phyloP scores from a whole-genome alignment of 2,329 filamentous ascomycete genomes.

The Ascochyta pisi region DNA sequence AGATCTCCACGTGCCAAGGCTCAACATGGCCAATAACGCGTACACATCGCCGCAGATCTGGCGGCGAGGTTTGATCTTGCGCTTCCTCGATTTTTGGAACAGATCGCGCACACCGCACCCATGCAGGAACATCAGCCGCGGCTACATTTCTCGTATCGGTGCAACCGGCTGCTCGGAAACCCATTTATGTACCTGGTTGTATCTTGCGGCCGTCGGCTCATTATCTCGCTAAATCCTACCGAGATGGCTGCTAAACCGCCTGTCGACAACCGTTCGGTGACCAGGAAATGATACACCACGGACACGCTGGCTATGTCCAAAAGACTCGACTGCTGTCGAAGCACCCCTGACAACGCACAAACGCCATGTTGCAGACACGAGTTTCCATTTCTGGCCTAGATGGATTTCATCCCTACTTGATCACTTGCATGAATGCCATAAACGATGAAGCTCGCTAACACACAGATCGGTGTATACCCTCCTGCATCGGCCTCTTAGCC shows the following conservation, averaged over 20 bases:
- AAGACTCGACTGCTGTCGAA: not conserved
- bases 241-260: no score
- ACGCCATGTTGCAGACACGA: not conserved
- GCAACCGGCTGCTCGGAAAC: not conserved
- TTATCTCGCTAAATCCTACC: not conserved
- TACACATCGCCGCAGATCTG: slow-evolving; percentile 22
- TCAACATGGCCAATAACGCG: slow-evolving; percentile 19
- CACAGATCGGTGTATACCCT: slow-evolving; percentile 58
- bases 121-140: slow-evolving; percentile 18
- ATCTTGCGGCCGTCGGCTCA: slow-evolving; percentile 4
- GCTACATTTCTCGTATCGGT: slow-evolving; percentile 8
- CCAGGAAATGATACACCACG: no score
- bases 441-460: slow-evolving; percentile 43
- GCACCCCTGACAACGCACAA: not conserved
- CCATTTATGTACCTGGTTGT: not conserved
- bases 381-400: not conserved
- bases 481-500: slow-evolving; percentile 53
- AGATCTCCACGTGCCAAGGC: slow-evolving; percentile 23
- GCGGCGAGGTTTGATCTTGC: slow-evolving; percentile 17
- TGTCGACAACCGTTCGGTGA: no score
- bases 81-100: slow-evolving; percentile 14
- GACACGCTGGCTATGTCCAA: no score
- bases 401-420: not conserved
- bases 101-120: slow-evolving; percentile 15
- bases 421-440: slow-evolving; percentile 3